phyloP scores from a whole-genome alignment of 306 rosid species.

The cucumber (Cucumis sativus) region DNA sequence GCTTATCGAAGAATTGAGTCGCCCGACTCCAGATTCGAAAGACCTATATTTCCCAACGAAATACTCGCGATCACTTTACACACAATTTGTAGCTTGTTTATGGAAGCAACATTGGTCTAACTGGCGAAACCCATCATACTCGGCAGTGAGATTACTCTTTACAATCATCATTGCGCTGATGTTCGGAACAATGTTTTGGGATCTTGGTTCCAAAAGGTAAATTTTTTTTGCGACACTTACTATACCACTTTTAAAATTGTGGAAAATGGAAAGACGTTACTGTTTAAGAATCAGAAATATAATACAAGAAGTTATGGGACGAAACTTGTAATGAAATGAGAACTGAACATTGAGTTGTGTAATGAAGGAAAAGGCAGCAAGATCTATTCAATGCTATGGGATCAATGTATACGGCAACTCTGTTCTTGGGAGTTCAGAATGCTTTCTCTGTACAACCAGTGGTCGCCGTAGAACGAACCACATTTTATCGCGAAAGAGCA shows the following conservation, averaged over 20 bases:
- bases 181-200: constrained; percentile 66
- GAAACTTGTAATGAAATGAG: background rate
- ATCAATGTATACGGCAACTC: constrained; percentile 48
- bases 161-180: constrained; percentile 36
- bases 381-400: constrained; percentile 58
- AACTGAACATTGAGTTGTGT: background rate
- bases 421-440: constrained; percentile 58
- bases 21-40: constrained; percentile 34
- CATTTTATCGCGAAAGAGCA: constrained; percentile 72
- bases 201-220: constrained; percentile 60
- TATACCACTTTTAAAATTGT: no score
- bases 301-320: background rate
- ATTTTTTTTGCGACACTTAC: background rate
- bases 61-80: constrained; percentile 34
- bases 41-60: constrained; percentile 39
- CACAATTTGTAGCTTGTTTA: constrained; percentile 44
- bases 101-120: constrained; percentile 67
- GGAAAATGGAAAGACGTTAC: no score
- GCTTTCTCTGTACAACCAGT: constrained; percentile 56
- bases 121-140: constrained; percentile 57
- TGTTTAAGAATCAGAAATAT: no score
- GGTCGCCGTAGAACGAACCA: constrained; percentile 64
- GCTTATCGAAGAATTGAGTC: constrained; percentile 37
- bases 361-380: constrained; percentile 30
- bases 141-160: constrained; percentile 36